Evolutionary conservation across 345 rosid species (phyloP), one percentile per base, ranked within the genome.

Genomic region (Leavenworthia alabamica): DNA sequence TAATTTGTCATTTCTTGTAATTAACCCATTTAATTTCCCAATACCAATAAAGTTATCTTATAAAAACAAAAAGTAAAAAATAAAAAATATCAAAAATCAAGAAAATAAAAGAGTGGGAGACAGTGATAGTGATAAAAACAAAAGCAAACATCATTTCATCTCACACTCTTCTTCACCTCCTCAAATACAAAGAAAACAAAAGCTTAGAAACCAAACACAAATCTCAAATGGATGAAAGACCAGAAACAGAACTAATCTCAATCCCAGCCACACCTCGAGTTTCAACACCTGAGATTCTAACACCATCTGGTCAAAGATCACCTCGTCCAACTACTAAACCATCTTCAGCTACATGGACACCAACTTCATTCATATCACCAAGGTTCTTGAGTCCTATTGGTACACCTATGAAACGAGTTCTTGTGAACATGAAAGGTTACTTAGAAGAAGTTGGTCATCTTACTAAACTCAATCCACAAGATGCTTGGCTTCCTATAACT

Each of bases 401-500:
- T 27, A 92, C 98, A 16, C 98, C 98, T 4, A 89, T 92, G 98
- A 92, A 89, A 85, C 83, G 96, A 72, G 98, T 85, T 47, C 67
- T 92, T 65, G 75, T 84, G 5, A 92, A 89, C 75, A 92, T 92
- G 98, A 92, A 92, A 66, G 83, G 96, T 0, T 92, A 92, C 68
- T 52, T 92, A 20, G 98, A 92, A 73, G 98, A 92, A 56, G 82
- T 92, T 22, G 98, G 98, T 32, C 98, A 92, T 39, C 78, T 92
- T 17, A 92, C 98, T 4, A 92, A 86, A 81, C 93, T 92, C 6
- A 92, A 92, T 67, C 98, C 98, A 2, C 98, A 92, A 53, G 98
- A 92, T 19, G 96, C 98, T 56, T 92, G 96, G 98, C 95, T 92
- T 44, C 98, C 96, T 10, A 92, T 92, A 49, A 92, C 98, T 0